Evolutionary conservation across 2,329 filamentous ascomycete genomes (phyloP).

Genomic region (Pezicula neosporulosa): DNA sequence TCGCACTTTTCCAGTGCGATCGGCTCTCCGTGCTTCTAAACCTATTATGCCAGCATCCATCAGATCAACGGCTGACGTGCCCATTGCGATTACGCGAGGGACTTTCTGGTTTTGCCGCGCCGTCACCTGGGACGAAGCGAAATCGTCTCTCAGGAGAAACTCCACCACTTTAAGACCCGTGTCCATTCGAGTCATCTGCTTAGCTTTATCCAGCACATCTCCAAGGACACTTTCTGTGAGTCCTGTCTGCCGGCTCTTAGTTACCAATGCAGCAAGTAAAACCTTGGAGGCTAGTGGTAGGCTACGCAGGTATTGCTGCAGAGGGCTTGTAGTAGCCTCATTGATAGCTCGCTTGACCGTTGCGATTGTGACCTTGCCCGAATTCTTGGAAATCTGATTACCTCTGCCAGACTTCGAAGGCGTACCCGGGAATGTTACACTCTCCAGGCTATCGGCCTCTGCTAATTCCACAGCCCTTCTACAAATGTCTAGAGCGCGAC

Average conservation of each 20-base stretch:
- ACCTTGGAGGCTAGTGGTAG: slow-evolving; percentile 82
- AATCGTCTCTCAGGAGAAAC: slow-evolving; percentile 40
- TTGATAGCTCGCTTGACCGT: slow-evolving; percentile 93
- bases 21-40: slow-evolving; percentile 74
- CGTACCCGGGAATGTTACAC: slow-evolving; percentile 42
- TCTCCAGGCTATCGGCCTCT: slow-evolving; percentile 60
- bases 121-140: slow-evolving; percentile 21
- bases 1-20: slow-evolving; percentile 83
- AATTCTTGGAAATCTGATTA: slow-evolving; percentile 12
- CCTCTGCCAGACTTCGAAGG: slow-evolving; percentile 49
- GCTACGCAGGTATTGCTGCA: slow-evolving; percentile 83
- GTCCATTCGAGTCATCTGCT: slow-evolving; percentile 61
- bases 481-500: slow-evolving; percentile 92
- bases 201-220: slow-evolving; percentile 85
- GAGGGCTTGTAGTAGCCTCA: slow-evolving; percentile 87
- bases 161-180: slow-evolving; percentile 57
- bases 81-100: slow-evolving; percentile 56
- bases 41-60: slow-evolving; percentile 86
- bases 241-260: slow-evolving; percentile 77
- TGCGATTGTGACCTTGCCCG: slow-evolving; percentile 76
- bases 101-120: slow-evolving; percentile 18
- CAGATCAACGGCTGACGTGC: slow-evolving; percentile 74
- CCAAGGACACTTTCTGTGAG: slow-evolving; percentile 84
- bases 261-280: slow-evolving; percentile 77
- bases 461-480: slow-evolving; percentile 92